Percentiles rank a stretch among this genome's conserved stretches.
phyloP scores from a whole-genome alignment of 2,329 filamentous ascomycete species.

The Didymella pomorum region DNA sequence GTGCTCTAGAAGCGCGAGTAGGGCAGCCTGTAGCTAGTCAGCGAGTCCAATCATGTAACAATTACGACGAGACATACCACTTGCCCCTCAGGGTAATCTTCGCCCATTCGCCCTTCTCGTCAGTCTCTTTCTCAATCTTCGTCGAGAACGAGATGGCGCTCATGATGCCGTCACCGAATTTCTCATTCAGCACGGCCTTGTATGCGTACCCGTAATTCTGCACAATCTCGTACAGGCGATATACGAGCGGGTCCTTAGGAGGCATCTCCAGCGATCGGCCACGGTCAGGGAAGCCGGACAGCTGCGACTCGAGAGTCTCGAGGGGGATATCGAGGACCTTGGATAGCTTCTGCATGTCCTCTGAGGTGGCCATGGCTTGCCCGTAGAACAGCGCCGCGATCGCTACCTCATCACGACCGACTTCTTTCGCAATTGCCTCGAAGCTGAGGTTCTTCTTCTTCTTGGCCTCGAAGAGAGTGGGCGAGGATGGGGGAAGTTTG shows the following conservation, averaged over 20 bases:
- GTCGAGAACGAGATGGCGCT: constrained; percentile 91
- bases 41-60: not conserved
- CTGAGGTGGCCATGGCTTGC: constrained; percentile 74
- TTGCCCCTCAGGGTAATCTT: constrained; percentile 85
- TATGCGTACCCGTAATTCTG: constrained; percentile 98
- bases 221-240: constrained; percentile 90
- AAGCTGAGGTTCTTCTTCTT: constrained; percentile 78
- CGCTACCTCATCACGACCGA: constrained; percentile 83
- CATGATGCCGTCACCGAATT: constrained; percentile 85
- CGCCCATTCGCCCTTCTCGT: constrained; percentile 84
- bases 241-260: constrained; percentile 84
- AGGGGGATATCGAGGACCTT: constrained; percentile 68
- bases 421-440: constrained; percentile 74
- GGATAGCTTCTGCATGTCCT: constrained; percentile 74
- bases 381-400: constrained; percentile 92
- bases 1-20: constrained; percentile 57
- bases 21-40: constrained; percentile 53
- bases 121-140: constrained; percentile 91
- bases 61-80: constrained; percentile 65
- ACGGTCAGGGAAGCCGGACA: constrained; percentile 80
- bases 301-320: constrained; percentile 65
- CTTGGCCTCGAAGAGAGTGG: constrained; percentile 82
- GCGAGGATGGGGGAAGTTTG: constrained; percentile 74
- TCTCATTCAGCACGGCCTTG: constrained; percentile 95
- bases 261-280: constrained; percentile 83